Evolutionary conservation across 2,329 filamentous ascomycete genomes (phyloP), one percentile per base, ranked within the genome.

Genomic region (Blastomyces gilchristii): DNA sequence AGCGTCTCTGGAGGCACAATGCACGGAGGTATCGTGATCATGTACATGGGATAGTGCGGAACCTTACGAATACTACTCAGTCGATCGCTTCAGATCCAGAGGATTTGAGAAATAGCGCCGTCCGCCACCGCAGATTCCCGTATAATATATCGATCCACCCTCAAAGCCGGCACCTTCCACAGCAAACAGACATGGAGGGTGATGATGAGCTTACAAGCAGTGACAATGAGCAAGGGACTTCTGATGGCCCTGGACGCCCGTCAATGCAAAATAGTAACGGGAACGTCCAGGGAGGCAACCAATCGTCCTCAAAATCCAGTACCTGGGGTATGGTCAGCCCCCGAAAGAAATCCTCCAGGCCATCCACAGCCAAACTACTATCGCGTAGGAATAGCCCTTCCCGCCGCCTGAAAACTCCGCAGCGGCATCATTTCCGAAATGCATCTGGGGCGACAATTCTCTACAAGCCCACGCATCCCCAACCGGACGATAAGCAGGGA

Each of bases 201-300:
- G 92, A 97, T 69, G 92, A 96, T 69, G 92, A 97, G 73, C 79
- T 92, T 34, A 61, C 60, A n/a, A 83, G 89, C 14, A 92, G 89
- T 3, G 89, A 91, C 63, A 89, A 91, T 63, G 88, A 92, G 63
- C 85, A 86, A 41, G 79, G 81, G 39, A 78, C 81, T 37, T 74
- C 67, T 14, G 63, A 61, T 11, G 69, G 70, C 12, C 69, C 67
- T n/a, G 70, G 68, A 22, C 62, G 63, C 11, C 70, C 69, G 0
- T 67, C 63, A 56, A 62, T 63, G n/a, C 67, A 64, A 47, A 65
- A 63, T 8, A 69, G 69, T 18, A 60, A 64, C 9, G 65, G 61
- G 6, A 64, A 71, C 47, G 65, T 56, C 1, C 63, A 62, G 1
- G 62, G 66, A 18, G 34, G 4, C 31, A 56, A 9, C 65, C 53